Conservation (phyloP, 192 early-diverging fungal genomes). For the Backusella liffmaniae region DNA sequence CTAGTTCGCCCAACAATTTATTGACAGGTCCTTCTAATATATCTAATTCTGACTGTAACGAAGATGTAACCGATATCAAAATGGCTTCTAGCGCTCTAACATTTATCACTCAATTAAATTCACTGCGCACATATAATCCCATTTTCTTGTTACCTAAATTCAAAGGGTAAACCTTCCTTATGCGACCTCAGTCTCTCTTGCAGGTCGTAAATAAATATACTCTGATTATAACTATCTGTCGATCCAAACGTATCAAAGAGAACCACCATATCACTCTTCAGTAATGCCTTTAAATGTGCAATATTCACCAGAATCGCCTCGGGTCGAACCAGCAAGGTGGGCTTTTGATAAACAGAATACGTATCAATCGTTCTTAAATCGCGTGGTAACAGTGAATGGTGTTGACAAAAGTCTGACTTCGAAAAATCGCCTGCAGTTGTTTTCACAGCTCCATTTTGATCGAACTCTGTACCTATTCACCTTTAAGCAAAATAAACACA, state of each 20-base stretch:
- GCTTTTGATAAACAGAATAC: constrained; percentile 72
- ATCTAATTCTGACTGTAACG: constrained; percentile 68
- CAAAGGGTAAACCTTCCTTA: constrained; percentile 50
- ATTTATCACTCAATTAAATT: background rate
- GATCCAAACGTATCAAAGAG: constrained; percentile 73
- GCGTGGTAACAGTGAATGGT: constrained; percentile 77
- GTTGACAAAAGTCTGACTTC: constrained; percentile 76
- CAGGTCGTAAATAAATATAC: constrained; percentile 75
- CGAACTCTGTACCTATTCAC: constrained; percentile 61
- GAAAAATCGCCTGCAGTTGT: constrained; percentile 72
- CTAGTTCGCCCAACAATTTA: constrained; percentile 48
- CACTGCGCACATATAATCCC: background rate
- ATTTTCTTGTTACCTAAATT: constrained; percentile 43
- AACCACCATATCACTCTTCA: constrained; percentile 76
- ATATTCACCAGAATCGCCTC: constrained; percentile 84
- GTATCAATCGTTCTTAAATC: constrained; percentile 85
- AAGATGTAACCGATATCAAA: constrained; percentile 66
- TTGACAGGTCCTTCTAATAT: constrained; percentile 67
- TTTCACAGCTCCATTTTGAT: constrained; percentile 65
- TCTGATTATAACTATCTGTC: constrained; percentile 69
- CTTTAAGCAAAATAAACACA: background rate
- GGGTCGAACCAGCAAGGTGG: constrained; percentile 78
- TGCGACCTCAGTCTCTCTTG: constrained; percentile 65
- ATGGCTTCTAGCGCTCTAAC: constrained; percentile 79
- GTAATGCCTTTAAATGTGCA: constrained; percentile 75